A percentile compares a stretch with the other conserved stretches of the same genome.
These are phyloP conservation scores for Firmiana major DNA, from an alignment of 345 rosid genomes.

Conservation along the genomic window DNA sequence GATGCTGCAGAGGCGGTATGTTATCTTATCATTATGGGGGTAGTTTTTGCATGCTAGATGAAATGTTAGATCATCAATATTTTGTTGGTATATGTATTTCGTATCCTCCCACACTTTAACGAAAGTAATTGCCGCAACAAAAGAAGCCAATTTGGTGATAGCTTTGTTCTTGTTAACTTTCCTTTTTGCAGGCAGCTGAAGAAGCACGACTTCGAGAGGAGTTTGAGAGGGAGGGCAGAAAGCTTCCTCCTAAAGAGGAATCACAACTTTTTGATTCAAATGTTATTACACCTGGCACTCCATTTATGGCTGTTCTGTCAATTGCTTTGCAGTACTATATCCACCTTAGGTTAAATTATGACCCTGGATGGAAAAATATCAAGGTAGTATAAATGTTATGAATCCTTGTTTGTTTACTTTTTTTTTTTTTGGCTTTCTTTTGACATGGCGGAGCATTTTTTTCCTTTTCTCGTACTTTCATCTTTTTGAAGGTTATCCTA, in stretches of 20 bases:
- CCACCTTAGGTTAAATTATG: conserved; percentile 74
- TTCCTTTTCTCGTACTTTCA: conserved; percentile 18
- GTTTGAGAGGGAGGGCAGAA: conserved; percentile 82
- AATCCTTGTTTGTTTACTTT: neutral
- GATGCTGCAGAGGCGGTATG: conserved; percentile 89
- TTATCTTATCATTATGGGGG: conserved; percentile 15
- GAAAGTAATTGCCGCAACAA: neutral
- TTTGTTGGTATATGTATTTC: neutral
- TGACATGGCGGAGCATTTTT: conserved; percentile 1
- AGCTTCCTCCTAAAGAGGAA: conserved; percentile 66
- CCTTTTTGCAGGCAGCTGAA: conserved; percentile 64
- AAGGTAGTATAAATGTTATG: conserved; percentile 47
- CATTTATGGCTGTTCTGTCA: conserved; percentile 84
- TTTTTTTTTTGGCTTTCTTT: neutral
- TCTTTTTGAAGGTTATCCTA: conserved; percentile 68
- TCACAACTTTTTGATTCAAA: conserved; percentile 79
- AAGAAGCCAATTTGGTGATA: conserved; percentile 3
- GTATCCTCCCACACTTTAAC: neutral
- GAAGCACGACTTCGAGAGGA: conserved; percentile 74
- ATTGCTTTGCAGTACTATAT: conserved; percentile 82
- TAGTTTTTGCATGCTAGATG: neutral
- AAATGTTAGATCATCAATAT: neutral
- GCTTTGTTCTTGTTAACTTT: neutral
- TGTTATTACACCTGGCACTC: conserved; percentile 94
- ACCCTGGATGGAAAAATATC: conserved; percentile 92